Evolutionary conservation across 2,329 filamentous ascomycete species (phyloP).

Genomic region (Ramichloridium luteum): DNA sequence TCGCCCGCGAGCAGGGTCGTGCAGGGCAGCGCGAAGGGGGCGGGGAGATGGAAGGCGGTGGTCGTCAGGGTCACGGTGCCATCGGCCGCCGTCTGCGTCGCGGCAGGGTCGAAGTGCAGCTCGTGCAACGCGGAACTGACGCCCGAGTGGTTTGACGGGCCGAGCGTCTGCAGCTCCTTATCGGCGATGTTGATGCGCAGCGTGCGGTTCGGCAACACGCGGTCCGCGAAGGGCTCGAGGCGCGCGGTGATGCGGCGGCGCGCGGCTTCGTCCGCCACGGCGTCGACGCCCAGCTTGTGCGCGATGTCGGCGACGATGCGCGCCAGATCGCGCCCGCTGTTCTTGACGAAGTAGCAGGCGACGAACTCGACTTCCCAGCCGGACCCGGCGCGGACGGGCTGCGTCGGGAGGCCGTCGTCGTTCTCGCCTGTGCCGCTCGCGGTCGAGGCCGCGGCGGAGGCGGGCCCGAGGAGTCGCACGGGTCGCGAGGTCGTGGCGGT

Average conservation of each 20-base stretch:
- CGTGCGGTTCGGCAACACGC: conserved; percentile 57
- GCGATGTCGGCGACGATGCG: conserved; percentile 59
- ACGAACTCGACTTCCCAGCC: conserved; percentile 74
- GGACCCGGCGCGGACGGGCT: conserved; percentile 18
- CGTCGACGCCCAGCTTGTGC: conserved; percentile 51
- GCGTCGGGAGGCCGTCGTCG: conserved; percentile 17
- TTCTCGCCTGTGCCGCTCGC: conserved; percentile 17
- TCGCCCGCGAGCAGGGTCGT: conserved; percentile 62
- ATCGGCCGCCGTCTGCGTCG: conserved; percentile 4
- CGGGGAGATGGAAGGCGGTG: conserved; percentile 21
- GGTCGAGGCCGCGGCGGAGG: too few species aligned
- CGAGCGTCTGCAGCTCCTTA: conserved; percentile 24
- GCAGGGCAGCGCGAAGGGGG: conserved; percentile 44
- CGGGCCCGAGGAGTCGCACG: too few species aligned
- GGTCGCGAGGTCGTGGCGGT: conserved; percentile 14
- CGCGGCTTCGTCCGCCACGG: conserved; percentile 35
- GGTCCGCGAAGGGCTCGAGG: conserved; percentile 66
- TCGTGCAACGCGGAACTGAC: conserved; percentile 21
- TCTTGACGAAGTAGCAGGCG: conserved; percentile 64
- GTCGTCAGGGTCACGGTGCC: conserved; percentile 35
- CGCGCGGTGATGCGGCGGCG: conserved; percentile 55
- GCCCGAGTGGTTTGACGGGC: conserved; percentile 23
- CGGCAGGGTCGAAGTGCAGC: conserved; percentile 17
- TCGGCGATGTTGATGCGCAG: conserved; percentile 51
- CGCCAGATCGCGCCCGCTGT: conserved; percentile 54